These are phyloP conservation scores for Aspergillus fumigatiaffinis DNA, from an alignment of 2,329 filamentous ascomycete species.

Conservation along the genomic window DNA sequence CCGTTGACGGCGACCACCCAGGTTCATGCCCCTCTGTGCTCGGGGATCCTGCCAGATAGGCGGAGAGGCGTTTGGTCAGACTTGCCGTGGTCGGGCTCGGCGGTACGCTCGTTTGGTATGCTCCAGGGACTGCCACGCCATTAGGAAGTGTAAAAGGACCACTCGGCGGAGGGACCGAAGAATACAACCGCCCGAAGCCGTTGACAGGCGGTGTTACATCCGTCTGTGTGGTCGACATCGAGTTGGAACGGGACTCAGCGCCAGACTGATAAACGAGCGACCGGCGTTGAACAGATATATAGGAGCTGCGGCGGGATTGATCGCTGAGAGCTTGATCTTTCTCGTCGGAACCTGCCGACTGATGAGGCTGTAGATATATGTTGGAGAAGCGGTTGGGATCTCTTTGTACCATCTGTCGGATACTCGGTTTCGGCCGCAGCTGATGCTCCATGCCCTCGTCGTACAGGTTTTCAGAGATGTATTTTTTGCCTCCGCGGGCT, in stretches of 20 bases:
- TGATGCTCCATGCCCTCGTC: slow-evolving; percentile 26
- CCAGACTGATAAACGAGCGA: slow-evolving; percentile 18
- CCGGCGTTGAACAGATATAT: slow-evolving; percentile 26
- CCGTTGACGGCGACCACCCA: slow-evolving; percentile 18
- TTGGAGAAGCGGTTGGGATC: slow-evolving; percentile 32
- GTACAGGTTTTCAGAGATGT: slow-evolving; percentile 35
- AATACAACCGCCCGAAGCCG: slow-evolving; percentile 13
- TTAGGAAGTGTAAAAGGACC: slow-evolving; percentile 16
- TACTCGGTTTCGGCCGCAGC: slow-evolving; percentile 25
- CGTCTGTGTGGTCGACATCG: slow-evolving; percentile 25
- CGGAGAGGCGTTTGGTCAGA: slow-evolving; percentile 25
- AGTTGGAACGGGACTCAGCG: slow-evolving; percentile 26
- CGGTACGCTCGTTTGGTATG: not conserved
- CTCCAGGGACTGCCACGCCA: slow-evolving; percentile 7
- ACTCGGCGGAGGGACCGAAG: slow-evolving; percentile 14
- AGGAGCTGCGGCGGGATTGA: slow-evolving; percentile 27
- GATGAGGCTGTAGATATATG: slow-evolving; percentile 26
- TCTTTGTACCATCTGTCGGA: slow-evolving; percentile 32
- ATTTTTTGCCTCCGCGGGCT: slow-evolving; percentile 42
- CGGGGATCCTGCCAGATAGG: slow-evolving; percentile 14
- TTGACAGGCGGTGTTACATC: slow-evolving; percentile 16
- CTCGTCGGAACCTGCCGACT: slow-evolving; percentile 19
- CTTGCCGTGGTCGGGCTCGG: slow-evolving; percentile 20
- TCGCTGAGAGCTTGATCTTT: slow-evolving; percentile 20
- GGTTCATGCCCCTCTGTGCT: slow-evolving; percentile 17